Evolutionary conservation across 345 rosid genomes (phyloP), one percentile per base, ranked within the genome.

Genomic region (Melaleuca quinquenervia): DNA sequence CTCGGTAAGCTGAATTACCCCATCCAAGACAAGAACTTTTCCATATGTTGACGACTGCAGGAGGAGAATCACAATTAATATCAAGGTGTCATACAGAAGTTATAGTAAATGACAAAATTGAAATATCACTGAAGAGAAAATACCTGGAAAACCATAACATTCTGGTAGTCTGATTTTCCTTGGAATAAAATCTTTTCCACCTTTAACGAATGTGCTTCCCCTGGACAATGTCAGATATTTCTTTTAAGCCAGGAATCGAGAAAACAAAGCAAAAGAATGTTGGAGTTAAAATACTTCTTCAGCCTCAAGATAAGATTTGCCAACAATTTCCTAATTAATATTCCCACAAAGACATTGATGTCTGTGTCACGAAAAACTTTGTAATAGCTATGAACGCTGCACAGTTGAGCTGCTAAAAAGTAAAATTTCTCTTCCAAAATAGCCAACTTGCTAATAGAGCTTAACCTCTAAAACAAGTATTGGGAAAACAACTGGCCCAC

Each of bases 201-300:
- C 84, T 97, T 97, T 32, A 97, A 88, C 56, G 99, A 97, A 87
- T 97, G 98, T 56, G 99, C 98, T 91, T 97, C 99, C 85, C 99
- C 99, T 97, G 91, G 88, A 90, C 60, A 52, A 84, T 85, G 58
- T 74, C 53, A 86, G 55, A 50, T 24, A 49, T 50, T 4, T 11
- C 54, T 26, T 56, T 82, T 82, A 52, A 50, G 11, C 55, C 16
- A 49, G 14, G 48, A 36, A 54, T 18, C 12, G 12, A 56, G 18
- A 49, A 48, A 51, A 64, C 14, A 80, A 12, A 82, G 49, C 53
- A 82, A 32, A 2, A 82, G 48, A 18, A 32, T 70, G 9, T 36
- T 20, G 78, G 78, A 36, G 13, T 36, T 32, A 44, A 3, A 8
- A 70, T 21, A 70, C 48, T 36, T 70, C 48, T 70, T 24, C 32